These are phyloP conservation scores for Paecilomyces sp. DNA, from an alignment of 2,329 filamentous ascomycete species.

Conservation along the genomic window DNA sequence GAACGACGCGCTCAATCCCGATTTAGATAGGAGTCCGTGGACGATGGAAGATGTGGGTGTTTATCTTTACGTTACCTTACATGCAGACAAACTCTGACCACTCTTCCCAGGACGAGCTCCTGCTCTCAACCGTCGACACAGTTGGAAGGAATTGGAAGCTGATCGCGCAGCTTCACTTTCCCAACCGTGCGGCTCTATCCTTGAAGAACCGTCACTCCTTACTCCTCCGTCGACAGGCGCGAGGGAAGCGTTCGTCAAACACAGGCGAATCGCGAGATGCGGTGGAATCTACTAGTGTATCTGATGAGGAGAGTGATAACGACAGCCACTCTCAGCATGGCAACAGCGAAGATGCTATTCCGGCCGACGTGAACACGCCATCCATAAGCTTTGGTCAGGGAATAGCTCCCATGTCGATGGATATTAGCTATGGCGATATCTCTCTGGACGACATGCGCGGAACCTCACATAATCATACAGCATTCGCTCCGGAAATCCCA, in stretches of 20 bases:
- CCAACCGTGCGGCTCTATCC: slow-evolving; percentile 6
- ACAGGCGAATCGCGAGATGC: neutral
- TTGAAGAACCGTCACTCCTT: slow-evolving; percentile 6
- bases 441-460: neutral
- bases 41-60: slow-evolving; percentile 2
- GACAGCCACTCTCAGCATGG: neutral
- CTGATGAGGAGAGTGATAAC: neutral
- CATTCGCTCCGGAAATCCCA: neutral
- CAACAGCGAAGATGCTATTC: neutral
- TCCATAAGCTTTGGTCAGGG: neutral
- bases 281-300: neutral
- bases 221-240: neutral
- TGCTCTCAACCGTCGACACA: slow-evolving; percentile 4
- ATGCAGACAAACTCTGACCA: neutral
- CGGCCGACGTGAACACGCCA: neutral
- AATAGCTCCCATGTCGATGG: neutral
- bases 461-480: neutral
- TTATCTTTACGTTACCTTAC: neutral
- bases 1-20: slow-evolving; percentile 8
- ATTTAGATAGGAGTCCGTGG: slow-evolving; percentile 7
- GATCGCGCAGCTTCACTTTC: slow-evolving; percentile 8
- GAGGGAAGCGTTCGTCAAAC: neutral
- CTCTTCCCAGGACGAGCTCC: neutral
- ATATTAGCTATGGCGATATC: neutral
- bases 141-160: slow-evolving; percentile 7